phyloP scores from a whole-genome alignment of 768 basidiomycete genomes.

The Cubamyces sp. region DNA sequence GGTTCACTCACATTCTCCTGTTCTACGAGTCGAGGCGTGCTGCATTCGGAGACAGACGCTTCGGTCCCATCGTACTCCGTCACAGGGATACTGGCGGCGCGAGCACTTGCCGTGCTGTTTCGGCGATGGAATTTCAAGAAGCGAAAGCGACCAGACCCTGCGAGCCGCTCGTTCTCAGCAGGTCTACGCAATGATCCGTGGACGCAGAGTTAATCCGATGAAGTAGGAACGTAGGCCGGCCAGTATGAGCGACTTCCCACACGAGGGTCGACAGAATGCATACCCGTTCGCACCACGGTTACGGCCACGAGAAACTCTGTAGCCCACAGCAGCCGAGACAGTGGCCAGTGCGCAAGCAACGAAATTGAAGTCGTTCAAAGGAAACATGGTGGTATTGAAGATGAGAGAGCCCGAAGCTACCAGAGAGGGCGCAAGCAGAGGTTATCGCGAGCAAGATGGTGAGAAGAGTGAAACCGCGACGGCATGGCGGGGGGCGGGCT shows the following conservation, averaged over 20 bases:
- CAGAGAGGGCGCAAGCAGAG: conserved; percentile 3
- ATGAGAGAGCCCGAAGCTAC: not conserved
- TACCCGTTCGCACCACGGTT: conserved; percentile 18
- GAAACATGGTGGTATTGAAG: conserved; percentile 27
- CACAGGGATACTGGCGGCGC: conserved; percentile 2
- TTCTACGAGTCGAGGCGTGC: conserved; percentile 1
- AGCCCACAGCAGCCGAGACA: conserved; percentile 34
- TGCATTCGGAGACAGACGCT: conserved; percentile 2
- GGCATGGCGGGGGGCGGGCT: conserved; percentile 1
- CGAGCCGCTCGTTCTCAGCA: not conserved
- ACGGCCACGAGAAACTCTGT: conserved; percentile 25
- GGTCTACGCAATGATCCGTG: not conserved
- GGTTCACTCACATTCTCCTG: conserved; percentile 16
- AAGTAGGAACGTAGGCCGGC: not conserved
- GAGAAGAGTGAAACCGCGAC: conserved; percentile 8
- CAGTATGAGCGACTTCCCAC: conserved; percentile 8
- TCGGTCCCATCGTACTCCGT: conserved; percentile 15
- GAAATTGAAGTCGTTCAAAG: conserved; percentile 33
- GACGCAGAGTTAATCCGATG: not conserved
- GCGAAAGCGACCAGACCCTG: not conserved
- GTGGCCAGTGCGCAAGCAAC: conserved; percentile 34
- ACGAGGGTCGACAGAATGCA: not conserved
- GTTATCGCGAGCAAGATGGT: conserved; percentile 14
- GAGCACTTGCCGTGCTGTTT: conserved; percentile 20
- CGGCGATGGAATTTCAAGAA: conserved; percentile 20